These are phyloP conservation scores for Erythrobasidium yunnanense DNA, from an alignment of 768 basidiomycete species.

Conservation along the genomic window DNA sequence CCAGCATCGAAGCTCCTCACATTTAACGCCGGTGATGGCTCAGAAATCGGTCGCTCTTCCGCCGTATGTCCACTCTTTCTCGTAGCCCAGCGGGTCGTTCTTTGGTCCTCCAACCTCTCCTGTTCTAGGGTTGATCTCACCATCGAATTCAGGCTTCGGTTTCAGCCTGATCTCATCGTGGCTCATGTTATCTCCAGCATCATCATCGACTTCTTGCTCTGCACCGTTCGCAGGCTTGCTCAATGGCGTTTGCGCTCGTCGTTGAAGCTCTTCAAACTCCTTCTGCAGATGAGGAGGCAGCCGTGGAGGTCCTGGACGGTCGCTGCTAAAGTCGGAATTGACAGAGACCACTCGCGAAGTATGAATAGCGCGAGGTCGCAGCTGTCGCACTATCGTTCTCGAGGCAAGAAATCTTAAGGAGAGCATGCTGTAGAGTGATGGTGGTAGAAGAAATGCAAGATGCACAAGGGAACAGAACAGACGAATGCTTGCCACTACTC, in stretches of 20 bases:
- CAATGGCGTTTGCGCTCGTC: slow-evolving; percentile 40
- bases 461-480: no score
- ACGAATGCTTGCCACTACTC: no score
- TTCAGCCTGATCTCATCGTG: slow-evolving; percentile 48
- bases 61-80: slow-evolving; percentile 80
- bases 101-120: slow-evolving; percentile 83
- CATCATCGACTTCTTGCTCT: slow-evolving; percentile 36
- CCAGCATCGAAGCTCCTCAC: no score
- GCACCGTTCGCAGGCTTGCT: slow-evolving; percentile 39
- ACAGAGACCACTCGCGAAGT: not conserved
- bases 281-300: slow-evolving; percentile 65
- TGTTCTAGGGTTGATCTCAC: slow-evolving; percentile 66
- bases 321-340: slow-evolving; percentile 26
- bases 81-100: slow-evolving; percentile 64
- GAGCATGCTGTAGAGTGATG: no score
- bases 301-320: slow-evolving; percentile 57
- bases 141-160: slow-evolving; percentile 58
- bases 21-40: no score
- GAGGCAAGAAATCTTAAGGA: no score
- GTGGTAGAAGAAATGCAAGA: no score
- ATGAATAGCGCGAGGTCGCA: not conserved
- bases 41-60: slow-evolving; percentile 47
- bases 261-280: slow-evolving; percentile 74
- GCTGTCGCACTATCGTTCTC: no score
- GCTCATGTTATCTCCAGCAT: slow-evolving; percentile 36